Base-by-base conservation (phyloP, 2,329 filamentous ascomycete species). In the Pseudocercospora musae region DNA sequence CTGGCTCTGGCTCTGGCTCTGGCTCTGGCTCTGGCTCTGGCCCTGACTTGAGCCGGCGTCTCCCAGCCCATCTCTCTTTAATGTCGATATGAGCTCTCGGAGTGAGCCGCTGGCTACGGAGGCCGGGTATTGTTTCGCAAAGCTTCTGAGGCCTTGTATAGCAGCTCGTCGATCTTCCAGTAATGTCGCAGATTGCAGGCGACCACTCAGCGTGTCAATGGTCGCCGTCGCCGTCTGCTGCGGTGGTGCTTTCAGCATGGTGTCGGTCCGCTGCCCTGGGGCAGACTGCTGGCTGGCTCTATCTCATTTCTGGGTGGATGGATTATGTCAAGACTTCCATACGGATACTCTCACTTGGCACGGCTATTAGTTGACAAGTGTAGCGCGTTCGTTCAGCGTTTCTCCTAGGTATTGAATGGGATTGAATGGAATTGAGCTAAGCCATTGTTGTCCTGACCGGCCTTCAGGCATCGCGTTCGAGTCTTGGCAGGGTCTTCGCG, bases 141-240 rank as follows among this genome's bases (percentile, higher is more conserved):
- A 98, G 79, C 93, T 97, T 70, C 96, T 87, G 40, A 99, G 82
- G 18, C 95, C 95, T 29, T 96, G 85, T 53, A 99, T 96, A 50
- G 95, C 93, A 60, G 92, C 93, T 66, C 95, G 88, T 58, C 96
- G 89, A 77, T 99, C 96, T 79, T 99, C 95, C 44, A 99, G 85
- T 15, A 99, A 84, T 0, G 92, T 97, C 49, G 93, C 92, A 69
- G 91, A 96, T 74, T 89, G 87, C 42, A 99, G 85, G 60, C 95
- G 90, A 72, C 88, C 89, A 78, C 92, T 96, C 64, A 98, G 83
- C 46, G 93, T 90, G 65, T 89, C 90, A 76, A 99, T 99, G 46
- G 95, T 97, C 75, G 96, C 92, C 74, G 91, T 89, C 70, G 94
- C 95, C 73, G 92, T 96, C 84, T 99, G 95, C 83, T 96, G 95